Evolutionary conservation across 768 basidiomycete species (phyloP).

Genomic region (Trametes meyenii): DNA sequence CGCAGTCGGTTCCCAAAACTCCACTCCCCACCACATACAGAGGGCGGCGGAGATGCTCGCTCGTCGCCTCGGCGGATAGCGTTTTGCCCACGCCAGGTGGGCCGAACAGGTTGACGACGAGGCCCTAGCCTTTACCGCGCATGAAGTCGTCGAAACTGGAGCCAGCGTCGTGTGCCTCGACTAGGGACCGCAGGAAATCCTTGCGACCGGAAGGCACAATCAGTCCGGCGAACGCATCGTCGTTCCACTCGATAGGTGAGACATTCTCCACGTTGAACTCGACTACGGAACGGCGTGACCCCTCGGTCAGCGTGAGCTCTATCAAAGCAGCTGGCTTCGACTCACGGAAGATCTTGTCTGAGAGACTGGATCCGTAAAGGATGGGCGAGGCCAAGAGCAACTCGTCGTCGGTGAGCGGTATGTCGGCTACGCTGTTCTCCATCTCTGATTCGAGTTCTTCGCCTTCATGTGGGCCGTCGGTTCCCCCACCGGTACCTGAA

Average conservation of each 20-base stretch:
- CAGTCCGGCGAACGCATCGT: constrained; percentile 34
- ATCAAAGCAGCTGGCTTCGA: constrained; percentile 13
- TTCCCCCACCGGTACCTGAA: too few species aligned
- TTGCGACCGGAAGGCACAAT: constrained; percentile 32
- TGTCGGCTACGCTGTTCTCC: constrained; percentile 1
- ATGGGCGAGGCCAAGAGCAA: constrained; percentile 55
- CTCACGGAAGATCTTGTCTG: constrained; percentile 61
- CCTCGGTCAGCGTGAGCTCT: constrained; percentile 1
- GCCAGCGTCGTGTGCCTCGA: constrained; percentile 31
- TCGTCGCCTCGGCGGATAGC: constrained; percentile 31
- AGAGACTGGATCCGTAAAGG: constrained; percentile 62
- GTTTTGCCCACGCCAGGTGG: constrained; percentile 35
- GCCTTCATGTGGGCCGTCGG: too few species aligned
- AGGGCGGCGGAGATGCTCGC: constrained; percentile 25
- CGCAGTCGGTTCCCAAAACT: constrained; percentile 36
- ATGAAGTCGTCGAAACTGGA: constrained; percentile 36
- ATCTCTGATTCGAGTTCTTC: background rate
- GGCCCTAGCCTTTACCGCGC: constrained; percentile 37
- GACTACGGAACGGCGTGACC: constrained; percentile 41
- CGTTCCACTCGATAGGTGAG: constrained; percentile 43
- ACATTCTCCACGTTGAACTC: constrained; percentile 62
- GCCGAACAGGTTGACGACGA: constrained; percentile 37
- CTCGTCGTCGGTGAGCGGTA: constrained; percentile 45
- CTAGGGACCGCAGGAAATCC: constrained; percentile 32
- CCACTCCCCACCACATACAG: constrained; percentile 35